Conservation (phyloP, 495 filamentous ascomycete genomes). For the Annulohypoxylon bovei region DNA sequence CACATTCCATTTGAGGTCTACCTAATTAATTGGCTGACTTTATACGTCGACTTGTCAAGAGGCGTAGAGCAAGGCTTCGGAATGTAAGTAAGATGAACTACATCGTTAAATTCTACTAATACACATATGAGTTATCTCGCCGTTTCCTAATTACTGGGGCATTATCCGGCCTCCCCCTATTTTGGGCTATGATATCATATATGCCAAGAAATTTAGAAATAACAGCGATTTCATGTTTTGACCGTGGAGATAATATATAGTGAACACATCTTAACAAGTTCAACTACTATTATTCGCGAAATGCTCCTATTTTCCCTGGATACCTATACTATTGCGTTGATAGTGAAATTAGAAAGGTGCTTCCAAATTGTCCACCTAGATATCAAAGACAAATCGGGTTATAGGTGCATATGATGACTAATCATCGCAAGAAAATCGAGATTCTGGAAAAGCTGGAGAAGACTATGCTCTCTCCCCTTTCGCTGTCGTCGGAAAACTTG, state of each 20-base stretch:
- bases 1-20: too few species aligned
- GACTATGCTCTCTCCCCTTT: neutral
- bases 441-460: neutral
- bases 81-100: too few species aligned
- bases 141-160: too few species aligned
- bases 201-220: neutral
- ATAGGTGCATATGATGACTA: neutral
- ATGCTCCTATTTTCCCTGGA: neutral
- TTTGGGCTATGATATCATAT: neutral
- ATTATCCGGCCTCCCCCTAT: too few species aligned
- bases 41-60: too few species aligned
- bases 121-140: too few species aligned
- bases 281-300: neutral
- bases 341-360: too few species aligned
- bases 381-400: neutral
- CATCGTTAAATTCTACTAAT: too few species aligned
- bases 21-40: too few species aligned
- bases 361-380: neutral
- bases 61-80: too few species aligned
- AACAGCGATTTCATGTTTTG: neutral
- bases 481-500: neutral
- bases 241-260: neutral
- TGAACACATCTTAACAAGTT: neutral
- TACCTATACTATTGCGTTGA: too few species aligned
- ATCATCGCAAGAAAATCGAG: neutral